Evolutionary conservation across 306 rosid genomes (phyloP), one percentile per base, ranked within the genome.

Genomic region (Herpetospermum pedunculosum): DNA sequence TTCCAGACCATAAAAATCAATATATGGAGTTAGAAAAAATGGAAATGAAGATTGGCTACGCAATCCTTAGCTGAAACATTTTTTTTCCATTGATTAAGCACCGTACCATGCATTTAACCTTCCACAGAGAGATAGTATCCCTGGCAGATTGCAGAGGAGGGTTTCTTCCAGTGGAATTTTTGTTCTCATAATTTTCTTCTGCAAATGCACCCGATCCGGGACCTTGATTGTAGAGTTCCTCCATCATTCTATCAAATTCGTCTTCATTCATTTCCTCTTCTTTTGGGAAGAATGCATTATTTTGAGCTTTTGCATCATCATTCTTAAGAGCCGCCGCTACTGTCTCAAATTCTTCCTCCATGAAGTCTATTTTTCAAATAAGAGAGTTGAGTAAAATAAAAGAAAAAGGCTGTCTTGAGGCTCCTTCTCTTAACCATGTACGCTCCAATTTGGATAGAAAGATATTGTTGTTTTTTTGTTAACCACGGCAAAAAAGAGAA

Each of bases 41-140:
- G 58, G 13, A 60, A 32, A 43, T 19, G 44, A 72, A 30, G 12
- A 57, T 65, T 53, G 74, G 34, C 64, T 21, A 37, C 50, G 21
- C 5, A 25, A 40, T 44, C 52, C 38, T 60, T 25, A 11, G 21
- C 41, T 64, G 25, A 48, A 75, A 7, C 40, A 62, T 54, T 11
- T 44, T 16, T 16, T 70, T 46, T 70, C 38, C 46, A 23, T 14
- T 73, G 47, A 73, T 34, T 40, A 37, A 76, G 54, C 37, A 62
- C 5, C 88, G 55, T 89, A 95, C 97, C 84, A 79, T 81, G 88
- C 99, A 95, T 90, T 95, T 95, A 72, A 95, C 96, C 90, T 88
- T 95, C 97, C 97, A 95, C 59, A 70, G 16, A 28, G 86, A 75
- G 65, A 82, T 76, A 57, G 96, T 78, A 48, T 87, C 96, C 65